phyloP scores from a whole-genome alignment of 352 stramenopile genomes.

The Pythium aristosporum region DNA sequence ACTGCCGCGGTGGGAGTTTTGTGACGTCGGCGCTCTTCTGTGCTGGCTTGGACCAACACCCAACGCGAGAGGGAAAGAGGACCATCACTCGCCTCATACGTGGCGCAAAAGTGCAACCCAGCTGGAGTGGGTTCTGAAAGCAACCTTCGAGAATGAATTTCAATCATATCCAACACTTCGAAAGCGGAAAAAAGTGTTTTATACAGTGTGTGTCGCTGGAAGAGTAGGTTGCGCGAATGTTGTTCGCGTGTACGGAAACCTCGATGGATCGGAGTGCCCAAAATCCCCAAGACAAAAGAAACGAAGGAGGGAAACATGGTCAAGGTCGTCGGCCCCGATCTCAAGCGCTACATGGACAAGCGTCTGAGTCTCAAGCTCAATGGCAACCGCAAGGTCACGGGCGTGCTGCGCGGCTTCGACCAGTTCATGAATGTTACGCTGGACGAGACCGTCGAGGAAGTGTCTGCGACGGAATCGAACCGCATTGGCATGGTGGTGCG shows the following conservation, averaged over 20 bases:
- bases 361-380: constrained; percentile 93
- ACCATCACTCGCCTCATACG: constrained; percentile 25
- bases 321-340: constrained; percentile 77
- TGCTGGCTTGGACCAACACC: constrained; percentile 5
- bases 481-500: constrained; percentile 93
- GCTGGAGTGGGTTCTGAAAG: constrained; percentile 1
- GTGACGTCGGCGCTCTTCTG: neutral
- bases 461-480: constrained; percentile 82
- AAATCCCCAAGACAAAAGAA: constrained; percentile 12
- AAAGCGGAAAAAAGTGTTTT: constrained; percentile 16
- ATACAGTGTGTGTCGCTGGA: too few species aligned
- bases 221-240: constrained; percentile 23
- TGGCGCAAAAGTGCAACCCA: constrained; percentile 21
- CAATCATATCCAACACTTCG: constrained; percentile 4
- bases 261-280: constrained; percentile 10
- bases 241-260: neutral
- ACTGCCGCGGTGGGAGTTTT: too few species aligned
- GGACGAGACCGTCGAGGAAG: constrained; percentile 92
- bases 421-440: constrained; percentile 98
- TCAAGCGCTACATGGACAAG: constrained; percentile 96
- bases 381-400: constrained; percentile 93
- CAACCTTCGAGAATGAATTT: constrained; percentile 22
- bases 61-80: constrained; percentile 12
- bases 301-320: constrained; percentile 44
- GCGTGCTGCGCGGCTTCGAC: constrained; percentile 94